A percentile compares a stretch with the other conserved stretches of the same genome.
These are phyloP conservation scores for Asterochloris sp. DNA, from an alignment of 139 green algal species.

Conservation along the genomic window DNA sequence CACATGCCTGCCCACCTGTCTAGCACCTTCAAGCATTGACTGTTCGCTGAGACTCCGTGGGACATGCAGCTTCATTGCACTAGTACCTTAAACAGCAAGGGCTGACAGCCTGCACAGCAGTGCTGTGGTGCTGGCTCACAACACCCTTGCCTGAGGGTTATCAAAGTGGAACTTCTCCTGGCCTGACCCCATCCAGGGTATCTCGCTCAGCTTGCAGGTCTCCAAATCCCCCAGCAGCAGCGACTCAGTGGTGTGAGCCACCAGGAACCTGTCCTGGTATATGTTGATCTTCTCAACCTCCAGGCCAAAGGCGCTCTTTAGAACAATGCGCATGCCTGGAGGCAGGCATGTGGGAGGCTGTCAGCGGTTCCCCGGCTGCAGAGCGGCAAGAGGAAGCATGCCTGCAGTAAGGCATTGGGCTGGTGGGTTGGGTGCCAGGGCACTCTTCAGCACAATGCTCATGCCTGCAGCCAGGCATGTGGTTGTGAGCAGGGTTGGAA, in stretches of 20 bases:
- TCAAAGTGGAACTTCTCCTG: constrained; percentile 31
- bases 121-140: background rate
- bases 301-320: constrained; percentile 42
- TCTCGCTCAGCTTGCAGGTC: constrained; percentile 68
- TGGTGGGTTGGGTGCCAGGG: background rate
- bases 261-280: constrained; percentile 67
- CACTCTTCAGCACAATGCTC: too few species aligned
- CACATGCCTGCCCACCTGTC: too few species aligned
- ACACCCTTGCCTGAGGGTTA: background rate
- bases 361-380: background rate
- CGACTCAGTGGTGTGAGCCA: constrained; percentile 65
- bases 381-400: background rate
- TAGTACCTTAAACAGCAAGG: too few species aligned
- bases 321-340: constrained; percentile 43
- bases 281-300: constrained; percentile 75
- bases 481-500: too few species aligned
- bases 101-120: background rate
- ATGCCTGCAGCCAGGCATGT: too few species aligned
- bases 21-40: too few species aligned
- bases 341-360: background rate
- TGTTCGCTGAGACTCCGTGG: too few species aligned
- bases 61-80: too few species aligned
- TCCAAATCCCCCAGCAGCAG: constrained; percentile 77
- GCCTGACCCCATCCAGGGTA: constrained; percentile 48
- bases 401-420: background rate